Base-by-base conservation (phyloP, 2,329 filamentous ascomycete species). In the Claviceps cyperi region DNA sequence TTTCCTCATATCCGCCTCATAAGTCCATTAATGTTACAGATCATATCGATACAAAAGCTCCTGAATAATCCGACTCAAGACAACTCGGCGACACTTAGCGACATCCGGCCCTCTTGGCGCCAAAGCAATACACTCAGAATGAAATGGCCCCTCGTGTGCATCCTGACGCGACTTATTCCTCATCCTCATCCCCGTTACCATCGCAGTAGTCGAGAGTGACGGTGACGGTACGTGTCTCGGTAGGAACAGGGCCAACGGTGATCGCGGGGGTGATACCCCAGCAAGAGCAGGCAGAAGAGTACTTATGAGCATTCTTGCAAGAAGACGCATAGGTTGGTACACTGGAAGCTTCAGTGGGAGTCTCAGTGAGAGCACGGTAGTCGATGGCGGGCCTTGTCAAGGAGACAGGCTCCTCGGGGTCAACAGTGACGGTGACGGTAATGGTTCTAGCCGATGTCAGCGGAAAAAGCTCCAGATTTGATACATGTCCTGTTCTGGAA, bases 281-380 rank as follows among this genome's bases (percentile, higher is more conserved):
- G 66, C 70, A 72, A 48, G 60, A 62, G 65, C 69, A 73, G 49
- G 66, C 69, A 38, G 68, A 67, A 35, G 66, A 60, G 61, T 70
- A 72, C 45, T 60, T 58, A 35, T 54, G 57, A 15, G 55, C 56
- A 41, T 59, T 53, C 49, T 59, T 57, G 60, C 68, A 71, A 43
- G 59, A 58, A 19, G 64, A 64, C 49, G 69, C 69, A 59, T 71
- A 73, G 50, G 63, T 58, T 46, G 69, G 70, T 50, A 69, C 57
- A 46, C 9, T 32, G 28, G 28, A 9, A 32, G 51, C 56, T 44
- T 56, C 57, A 45, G 56, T 64, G 50, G 66, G 62, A 40, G 55
- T 47, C 40, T 59, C 54, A 43, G 65, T 66, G 44, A 60, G 62
- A 52, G 61, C 62, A 50, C 64, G 62, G 54, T 56, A 54, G 46